A percentile compares a stretch with the other conserved stretches of the same genome.
These are phyloP conservation scores for Oryza glumipatula DNA, from an alignment of 176 grass and related monocot genomes.

Conservation along the genomic window DNA sequence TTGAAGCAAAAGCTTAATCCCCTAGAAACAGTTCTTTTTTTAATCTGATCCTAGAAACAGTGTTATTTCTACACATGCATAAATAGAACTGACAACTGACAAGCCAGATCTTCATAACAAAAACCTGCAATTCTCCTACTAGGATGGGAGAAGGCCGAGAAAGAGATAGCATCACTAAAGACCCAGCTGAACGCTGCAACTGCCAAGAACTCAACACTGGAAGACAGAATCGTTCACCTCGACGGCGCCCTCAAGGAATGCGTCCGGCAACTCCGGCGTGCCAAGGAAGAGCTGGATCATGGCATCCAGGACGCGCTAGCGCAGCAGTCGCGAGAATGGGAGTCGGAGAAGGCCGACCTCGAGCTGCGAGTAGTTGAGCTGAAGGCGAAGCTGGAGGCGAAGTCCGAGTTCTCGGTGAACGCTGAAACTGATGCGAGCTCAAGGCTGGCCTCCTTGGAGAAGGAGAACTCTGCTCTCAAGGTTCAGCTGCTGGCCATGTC, in stretches of 20 bases:
- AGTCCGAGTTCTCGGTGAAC: constrained; percentile 50
- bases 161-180: constrained; percentile 69
- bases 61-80: background rate
- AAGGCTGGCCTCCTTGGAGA: constrained; percentile 59
- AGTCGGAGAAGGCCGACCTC: constrained; percentile 67
- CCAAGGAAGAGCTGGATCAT: constrained; percentile 68
- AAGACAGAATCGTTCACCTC: constrained; percentile 68
- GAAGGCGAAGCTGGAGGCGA: constrained; percentile 72
- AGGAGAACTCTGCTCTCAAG: constrained; percentile 73
- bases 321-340: constrained; percentile 62
- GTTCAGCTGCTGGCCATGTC: constrained; percentile 48
- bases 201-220: constrained; percentile 61
- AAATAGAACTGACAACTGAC: background rate
- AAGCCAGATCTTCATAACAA: background rate
- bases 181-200: constrained; percentile 61
- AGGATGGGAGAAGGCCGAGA: constrained; percentile 96
- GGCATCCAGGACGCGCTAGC: constrained; percentile 59
- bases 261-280: constrained; percentile 70
- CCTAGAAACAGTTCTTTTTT: background rate
- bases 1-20: background rate
- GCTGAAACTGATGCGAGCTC: constrained; percentile 40
- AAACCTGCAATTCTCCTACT: background rate
- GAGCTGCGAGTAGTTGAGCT: constrained; percentile 66
- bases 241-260: constrained; percentile 94
- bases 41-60: background rate